A percentile compares a stretch with the other conserved stretches of the same genome.
Evolutionary conservation across 306 rosid genomes (phyloP).

Genomic region (Quercus mongolica): DNA sequence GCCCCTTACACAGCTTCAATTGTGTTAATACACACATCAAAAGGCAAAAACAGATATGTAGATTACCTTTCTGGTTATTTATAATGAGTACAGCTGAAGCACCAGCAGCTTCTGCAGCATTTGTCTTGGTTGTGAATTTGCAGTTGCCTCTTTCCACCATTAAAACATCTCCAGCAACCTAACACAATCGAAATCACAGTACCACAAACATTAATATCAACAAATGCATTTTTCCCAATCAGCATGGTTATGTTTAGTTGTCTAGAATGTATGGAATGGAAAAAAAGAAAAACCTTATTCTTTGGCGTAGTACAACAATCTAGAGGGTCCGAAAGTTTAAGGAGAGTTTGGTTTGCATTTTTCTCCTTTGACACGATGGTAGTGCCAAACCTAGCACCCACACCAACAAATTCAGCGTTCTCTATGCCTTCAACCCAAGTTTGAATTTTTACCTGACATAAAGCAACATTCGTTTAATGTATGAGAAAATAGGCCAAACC

Average conservation of each 20-base stretch:
- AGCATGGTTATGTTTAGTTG: background rate
- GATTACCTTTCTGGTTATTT: conserved; percentile 73
- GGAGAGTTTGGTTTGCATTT: conserved; percentile 69
- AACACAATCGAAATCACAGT: conserved; percentile 21
- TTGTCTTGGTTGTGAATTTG: conserved; percentile 83
- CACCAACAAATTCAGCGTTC: conserved; percentile 80
- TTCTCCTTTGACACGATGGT: conserved; percentile 84
- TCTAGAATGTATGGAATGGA: conserved; percentile 5
- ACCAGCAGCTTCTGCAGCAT: conserved; percentile 73
- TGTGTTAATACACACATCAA: background rate
- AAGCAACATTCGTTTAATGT: background rate
- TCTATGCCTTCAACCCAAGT: conserved; percentile 87
- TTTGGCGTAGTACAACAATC: conserved; percentile 68
- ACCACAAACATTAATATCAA: conserved; percentile 4
- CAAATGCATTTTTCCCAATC: conserved; percentile 5
- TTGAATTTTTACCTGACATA: conserved; percentile 84
- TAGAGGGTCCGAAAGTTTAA: conserved; percentile 71
- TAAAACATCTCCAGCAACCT: conserved; percentile 85
- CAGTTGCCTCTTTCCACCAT: conserved; percentile 89
- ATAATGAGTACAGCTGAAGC: conserved; percentile 94
- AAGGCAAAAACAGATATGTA: background rate
- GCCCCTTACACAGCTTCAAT: background rate
- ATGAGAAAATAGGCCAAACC: background rate
- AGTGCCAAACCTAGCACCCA: conserved; percentile 92
- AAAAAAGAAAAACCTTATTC: conserved; percentile 55